Evolutionary conservation across 2,329 filamentous ascomycete genomes (phyloP).

Genomic region (Fusarium foetens): DNA sequence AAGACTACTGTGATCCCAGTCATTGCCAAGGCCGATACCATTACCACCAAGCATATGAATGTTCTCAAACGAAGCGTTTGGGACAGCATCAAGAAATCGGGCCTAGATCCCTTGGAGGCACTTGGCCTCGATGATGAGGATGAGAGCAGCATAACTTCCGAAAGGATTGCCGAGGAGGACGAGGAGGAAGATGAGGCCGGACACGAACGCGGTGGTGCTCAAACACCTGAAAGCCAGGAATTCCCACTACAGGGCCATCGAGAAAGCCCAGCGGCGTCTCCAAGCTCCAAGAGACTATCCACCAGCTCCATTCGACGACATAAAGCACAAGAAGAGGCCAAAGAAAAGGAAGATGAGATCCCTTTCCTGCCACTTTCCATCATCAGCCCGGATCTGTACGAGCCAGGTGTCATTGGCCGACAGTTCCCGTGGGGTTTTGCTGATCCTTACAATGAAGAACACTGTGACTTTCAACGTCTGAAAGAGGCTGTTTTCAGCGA

Average conservation of each 20-base stretch:
- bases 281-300: constrained; percentile 59
- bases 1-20: constrained; percentile 97
- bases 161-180: constrained; percentile 67
- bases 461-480: constrained; percentile 92
- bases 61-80: constrained; percentile 91
- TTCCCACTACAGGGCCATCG: constrained; percentile 52
- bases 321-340: constrained; percentile 58
- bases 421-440: constrained; percentile 98
- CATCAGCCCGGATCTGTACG: constrained; percentile 92
- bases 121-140: constrained; percentile 84
- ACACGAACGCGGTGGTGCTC: constrained; percentile 35
- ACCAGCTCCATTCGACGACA: constrained; percentile 57
- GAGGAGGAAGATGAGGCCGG: constrained; percentile 37
- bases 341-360: constrained; percentile 63
- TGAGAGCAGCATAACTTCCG: constrained; percentile 65
- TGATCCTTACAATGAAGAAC: constrained; percentile 87
- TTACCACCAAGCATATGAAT: constrained; percentile 94
- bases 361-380: constrained; percentile 90
- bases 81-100: constrained; percentile 85
- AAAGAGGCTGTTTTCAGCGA: constrained; percentile 94
- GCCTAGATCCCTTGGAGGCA: constrained; percentile 87
- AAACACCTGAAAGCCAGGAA: constrained; percentile 48
- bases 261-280: constrained; percentile 48
- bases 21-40: constrained; percentile 95
- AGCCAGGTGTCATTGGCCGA: constrained; percentile 80